Evolutionary conservation across 2,329 filamentous ascomycete genomes (phyloP).

Genomic region (Ustulina deusta): DNA sequence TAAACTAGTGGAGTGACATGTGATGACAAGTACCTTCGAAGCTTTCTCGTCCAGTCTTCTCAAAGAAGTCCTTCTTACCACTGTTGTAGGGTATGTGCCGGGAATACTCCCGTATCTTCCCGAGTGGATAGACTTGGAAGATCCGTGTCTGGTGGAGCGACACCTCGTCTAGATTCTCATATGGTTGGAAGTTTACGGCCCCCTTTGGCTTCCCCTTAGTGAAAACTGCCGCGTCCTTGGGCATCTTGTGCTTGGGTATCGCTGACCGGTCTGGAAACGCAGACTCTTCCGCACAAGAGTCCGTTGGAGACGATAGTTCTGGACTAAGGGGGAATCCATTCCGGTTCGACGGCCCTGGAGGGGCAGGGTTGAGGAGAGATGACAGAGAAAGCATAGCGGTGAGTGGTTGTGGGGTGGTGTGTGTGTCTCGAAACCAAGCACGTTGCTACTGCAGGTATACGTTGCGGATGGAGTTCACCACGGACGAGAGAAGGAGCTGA

Average conservation of each 20-base stretch:
- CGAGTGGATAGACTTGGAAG: slow-evolving; percentile 75
- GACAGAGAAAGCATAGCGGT: slow-evolving; percentile 72
- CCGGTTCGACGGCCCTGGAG: slow-evolving; percentile 56
- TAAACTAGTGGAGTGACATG: slow-evolving; percentile 1
- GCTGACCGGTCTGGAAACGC: slow-evolving; percentile 47
- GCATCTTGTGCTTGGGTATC: slow-evolving; percentile 66
- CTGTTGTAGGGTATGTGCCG: slow-evolving; percentile 94
- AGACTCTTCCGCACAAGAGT: slow-evolving; percentile 52
- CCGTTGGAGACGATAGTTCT: slow-evolving; percentile 53
- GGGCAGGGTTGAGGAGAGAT: slow-evolving; percentile 74
- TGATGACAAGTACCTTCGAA: slow-evolving; percentile 77
- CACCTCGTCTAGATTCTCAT: slow-evolving; percentile 72
- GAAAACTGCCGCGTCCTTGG: slow-evolving; percentile 74
- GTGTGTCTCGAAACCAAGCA: slow-evolving; percentile 56
- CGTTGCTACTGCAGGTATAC: slow-evolving; percentile 50
- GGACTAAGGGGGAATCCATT: slow-evolving; percentile 59
- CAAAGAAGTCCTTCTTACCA: slow-evolving; percentile 88
- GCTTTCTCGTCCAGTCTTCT: slow-evolving; percentile 86
- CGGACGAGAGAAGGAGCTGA: slow-evolving; percentile 48
- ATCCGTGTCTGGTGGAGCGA: slow-evolving; percentile 68
- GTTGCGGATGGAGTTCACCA: slow-evolving; percentile 38
- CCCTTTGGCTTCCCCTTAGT: slow-evolving; percentile 72
- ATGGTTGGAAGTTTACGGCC: slow-evolving; percentile 78
- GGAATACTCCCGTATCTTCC: slow-evolving; percentile 70
- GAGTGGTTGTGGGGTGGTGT: slow-evolving; percentile 45